Conservation (phyloP, 495 filamentous ascomycete genomes). For the Cryomyces antarcticus region DNA sequence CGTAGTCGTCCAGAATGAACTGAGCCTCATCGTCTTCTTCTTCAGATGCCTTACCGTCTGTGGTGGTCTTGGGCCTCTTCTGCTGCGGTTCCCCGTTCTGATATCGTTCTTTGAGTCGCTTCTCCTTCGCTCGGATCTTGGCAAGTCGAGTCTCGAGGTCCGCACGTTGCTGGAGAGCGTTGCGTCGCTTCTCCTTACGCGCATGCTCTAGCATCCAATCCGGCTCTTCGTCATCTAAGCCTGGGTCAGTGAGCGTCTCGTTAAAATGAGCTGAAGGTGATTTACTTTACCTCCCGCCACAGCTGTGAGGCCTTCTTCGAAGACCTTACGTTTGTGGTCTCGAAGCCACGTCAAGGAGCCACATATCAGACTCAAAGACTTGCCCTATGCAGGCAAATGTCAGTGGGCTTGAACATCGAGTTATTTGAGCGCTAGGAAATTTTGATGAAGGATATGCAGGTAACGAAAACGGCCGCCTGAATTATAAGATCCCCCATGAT, state of each 20-base stretch:
- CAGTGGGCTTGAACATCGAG: no score
- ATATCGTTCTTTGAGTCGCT: slow-evolving; percentile 29
- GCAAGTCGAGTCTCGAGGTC: slow-evolving; percentile 52
- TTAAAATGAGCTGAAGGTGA: no score
- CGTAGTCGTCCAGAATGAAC: slow-evolving; percentile 64
- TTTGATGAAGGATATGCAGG: no score
- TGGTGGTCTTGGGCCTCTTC: slow-evolving; percentile 11
- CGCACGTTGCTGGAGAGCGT: slow-evolving; percentile 40
- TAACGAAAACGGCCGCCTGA: no score
- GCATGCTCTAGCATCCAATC: slow-evolving; percentile 74
- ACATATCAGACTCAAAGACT: slow-evolving; percentile 91
- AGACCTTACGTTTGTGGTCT: slow-evolving; percentile 48
- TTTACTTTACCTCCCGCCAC: slow-evolving; percentile 1
- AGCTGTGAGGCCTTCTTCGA: slow-evolving; percentile 28
- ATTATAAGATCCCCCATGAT: no score
- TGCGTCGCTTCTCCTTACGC: slow-evolving; percentile 41
- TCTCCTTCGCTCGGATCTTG: slow-evolving; percentile 48
- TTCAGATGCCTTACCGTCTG: neutral
- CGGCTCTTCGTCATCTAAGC: slow-evolving; percentile 50
- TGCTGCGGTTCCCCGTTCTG: slow-evolving; percentile 25
- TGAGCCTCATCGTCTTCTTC: slow-evolving; percentile 38
- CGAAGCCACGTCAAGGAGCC: slow-evolving; percentile 84
- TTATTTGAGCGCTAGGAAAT: no score
- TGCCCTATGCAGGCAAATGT: slow-evolving; percentile 36
- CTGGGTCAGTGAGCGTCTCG: no score